Evolutionary conservation across 768 basidiomycete genomes (phyloP).

Genomic region (Tephrocybe rancida): DNA sequence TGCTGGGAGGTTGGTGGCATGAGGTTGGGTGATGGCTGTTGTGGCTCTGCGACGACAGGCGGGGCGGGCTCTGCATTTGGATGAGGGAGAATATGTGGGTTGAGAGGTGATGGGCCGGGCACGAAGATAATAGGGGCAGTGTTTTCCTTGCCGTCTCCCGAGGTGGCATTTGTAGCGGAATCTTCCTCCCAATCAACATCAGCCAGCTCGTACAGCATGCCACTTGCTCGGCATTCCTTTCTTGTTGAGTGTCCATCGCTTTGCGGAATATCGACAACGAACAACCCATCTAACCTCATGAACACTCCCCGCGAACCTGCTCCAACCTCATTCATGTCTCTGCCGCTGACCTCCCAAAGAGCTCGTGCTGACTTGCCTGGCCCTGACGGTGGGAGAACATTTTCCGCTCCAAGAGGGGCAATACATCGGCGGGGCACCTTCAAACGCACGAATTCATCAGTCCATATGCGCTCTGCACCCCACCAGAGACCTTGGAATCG

Average conservation of each 20-base stretch:
- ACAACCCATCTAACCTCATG: slow-evolving; percentile 68
- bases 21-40: slow-evolving; percentile 4
- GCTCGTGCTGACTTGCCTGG: slow-evolving; percentile 41
- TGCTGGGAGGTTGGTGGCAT: slow-evolving; percentile 15
- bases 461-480: slow-evolving; percentile 89
- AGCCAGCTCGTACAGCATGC: slow-evolving; percentile 78
- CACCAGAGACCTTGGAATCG: slow-evolving; percentile 86
- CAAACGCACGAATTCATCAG: slow-evolving; percentile 80
- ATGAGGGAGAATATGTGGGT: slow-evolving; percentile 25
- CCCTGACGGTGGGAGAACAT: slow-evolving; percentile 65
- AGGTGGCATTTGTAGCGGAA: background rate
- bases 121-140: slow-evolving; percentile 11
- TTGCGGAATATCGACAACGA: slow-evolving; percentile 56
- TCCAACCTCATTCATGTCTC: slow-evolving; percentile 40
- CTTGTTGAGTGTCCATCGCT: slow-evolving; percentile 39
- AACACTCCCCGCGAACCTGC: slow-evolving; percentile 69
- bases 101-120: slow-evolving; percentile 31
- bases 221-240: slow-evolving; percentile 69
- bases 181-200: slow-evolving; percentile 70
- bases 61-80: slow-evolving; percentile 27
- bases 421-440: slow-evolving; percentile 68
- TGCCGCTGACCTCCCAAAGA: slow-evolving; percentile 21
- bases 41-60: slow-evolving; percentile 4
- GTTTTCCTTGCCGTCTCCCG: background rate
- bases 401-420: slow-evolving; percentile 63